Evolutionary conservation across 1,284 basidiomycete species (phyloP), one percentile per base, ranked within the genome.

Genomic region (Cerrena zonata): DNA sequence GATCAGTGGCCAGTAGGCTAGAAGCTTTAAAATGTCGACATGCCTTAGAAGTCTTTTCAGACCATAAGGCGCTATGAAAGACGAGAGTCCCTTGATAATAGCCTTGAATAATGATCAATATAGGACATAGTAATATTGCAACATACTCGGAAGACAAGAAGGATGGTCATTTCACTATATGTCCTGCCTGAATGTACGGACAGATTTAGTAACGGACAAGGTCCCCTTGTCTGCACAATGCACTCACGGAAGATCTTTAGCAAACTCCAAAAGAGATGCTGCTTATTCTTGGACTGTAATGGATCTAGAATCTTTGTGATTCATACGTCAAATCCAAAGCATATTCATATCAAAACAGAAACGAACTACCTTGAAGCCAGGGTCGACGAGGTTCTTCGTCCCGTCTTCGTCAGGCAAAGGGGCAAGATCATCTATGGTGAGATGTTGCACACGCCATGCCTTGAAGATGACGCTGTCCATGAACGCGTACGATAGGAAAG

Each of bases 401-500:
- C 60, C 57, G 53, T 76, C 73, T 51, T 72, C 72, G 51, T 76
- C 74, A 1, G 74, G 68, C 15, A 75, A 47, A 0, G 72, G 70
- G n/a, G 72, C 73, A 25, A 68, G 56, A 30, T 61, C 50, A 2
- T 59, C 59, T 34, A 55, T 54, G 4, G 53, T 36, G 5, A 65
- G 53, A 36, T 60, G 55, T 11, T 43, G 13, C 23, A 50, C 37
- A 24, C 45, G 51, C 23, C 55, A 53, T 1, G 61, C 62, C n/a
- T 45, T 48, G 46, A 51, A 54, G 43, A 69, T 56, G 43, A 62
- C 41, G 11, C 58, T 54, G 47, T 65, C 60, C 11, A 86, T 66
- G 69, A 79, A 87, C 34, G 72, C 68, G 65, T 75, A 88, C 38
- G 76, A 72, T 13, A 74, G 38, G 51, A 81, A 67, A 3, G 76